Evolutionary conservation across 139 green algal genomes (phyloP), one percentile per base, ranked within the genome.

Genomic region (Spirogloea muscicola): DNA sequence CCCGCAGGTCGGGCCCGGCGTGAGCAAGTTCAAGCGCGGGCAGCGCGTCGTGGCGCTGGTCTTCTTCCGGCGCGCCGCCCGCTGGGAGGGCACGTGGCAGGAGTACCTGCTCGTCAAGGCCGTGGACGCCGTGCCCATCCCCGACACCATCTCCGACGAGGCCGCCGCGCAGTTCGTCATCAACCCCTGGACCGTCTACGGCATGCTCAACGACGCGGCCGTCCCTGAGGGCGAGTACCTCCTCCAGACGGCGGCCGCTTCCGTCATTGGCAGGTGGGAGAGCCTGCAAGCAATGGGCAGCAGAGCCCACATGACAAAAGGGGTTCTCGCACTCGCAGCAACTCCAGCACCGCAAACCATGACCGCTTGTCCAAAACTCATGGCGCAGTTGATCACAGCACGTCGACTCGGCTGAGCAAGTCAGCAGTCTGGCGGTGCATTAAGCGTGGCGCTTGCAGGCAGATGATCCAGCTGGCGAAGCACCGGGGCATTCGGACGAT

Each of bases 181-280:
- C 63, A 76, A 76, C 58, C 68, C 68, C 18, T 76, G 68, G 68
- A 76, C 68, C 27, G 49, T 67, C 18, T 13, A 58, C 37, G 68
- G 68, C 57, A 7, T 76, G 13, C 18, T 74, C 7, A 31, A 74
- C 10, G 44, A 18, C 7, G 44, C 63, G 36, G 65, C 7, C 13
- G 65, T 74, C 25, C 65, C 65, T 4, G n/a, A 31, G 3, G 68
- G 68, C 3, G 68, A 76, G 49, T 76, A 39, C 33, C 31, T 76
- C 27, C 25, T 76, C 4, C 68, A 76, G 33, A 69, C 68, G 7
- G 49, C 68, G 25, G 68, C 49, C 16, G 27, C 2, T n/a, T 68
- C 49, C 29, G 57, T 52, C 13, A 43, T 69, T 10, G 68, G 68
- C 25, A 61, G 59, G 49, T n/a, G n/a, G n/a, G n/a, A n/a, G n/a